Percentiles rank a stretch among this genome's conserved stretches.
Conservation (phyloP, 805 yeast species). For the Ogataea zsoltii region DNA sequence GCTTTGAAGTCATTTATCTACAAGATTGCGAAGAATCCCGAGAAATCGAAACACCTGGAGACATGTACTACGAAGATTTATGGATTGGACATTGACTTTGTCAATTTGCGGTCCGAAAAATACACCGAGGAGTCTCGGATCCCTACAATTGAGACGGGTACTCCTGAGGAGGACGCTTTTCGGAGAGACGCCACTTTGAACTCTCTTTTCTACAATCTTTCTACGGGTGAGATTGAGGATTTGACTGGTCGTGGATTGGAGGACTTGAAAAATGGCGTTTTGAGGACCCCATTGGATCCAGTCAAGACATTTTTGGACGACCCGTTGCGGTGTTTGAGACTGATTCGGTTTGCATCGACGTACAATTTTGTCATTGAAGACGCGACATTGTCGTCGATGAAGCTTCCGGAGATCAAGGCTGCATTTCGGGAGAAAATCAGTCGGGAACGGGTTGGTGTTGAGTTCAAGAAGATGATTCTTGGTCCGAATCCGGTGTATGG, state of each 20-base stretch:
- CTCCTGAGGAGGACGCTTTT: conserved; percentile 87
- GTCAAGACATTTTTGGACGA: conserved; percentile 86
- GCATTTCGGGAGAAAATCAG: conserved; percentile 76
- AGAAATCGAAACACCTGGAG: conserved; percentile 92
- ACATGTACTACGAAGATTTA: conserved; percentile 90
- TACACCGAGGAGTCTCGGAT: conserved; percentile 83
- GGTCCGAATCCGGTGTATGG: conserved; percentile 66
- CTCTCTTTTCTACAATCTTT: conserved; percentile 85
- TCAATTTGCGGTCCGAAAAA: conserved; percentile 83
- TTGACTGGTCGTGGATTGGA: conserved; percentile 72
- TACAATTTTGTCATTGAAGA: conserved; percentile 67
- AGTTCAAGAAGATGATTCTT: conserved; percentile 73
- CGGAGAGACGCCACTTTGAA: conserved; percentile 95
- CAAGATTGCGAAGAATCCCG: conserved; percentile 89
- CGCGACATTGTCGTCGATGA: conserved; percentile 66
- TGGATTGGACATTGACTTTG: conserved; percentile 90
- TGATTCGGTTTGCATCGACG: conserved; percentile 83
- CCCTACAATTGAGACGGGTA: conserved; percentile 82
- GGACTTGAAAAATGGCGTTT: conserved; percentile 68
- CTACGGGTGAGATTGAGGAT: conserved; percentile 73
- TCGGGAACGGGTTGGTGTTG: conserved; percentile 87
- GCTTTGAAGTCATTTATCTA: conserved; percentile 49
- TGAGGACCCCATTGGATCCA: conserved; percentile 89
- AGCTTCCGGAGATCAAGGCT: conserved; percentile 49
- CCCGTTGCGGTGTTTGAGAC: conserved; percentile 84